Conservation (phyloP, 2,329 filamentous ascomycete species). For the Hysterium pulicare region DNA sequence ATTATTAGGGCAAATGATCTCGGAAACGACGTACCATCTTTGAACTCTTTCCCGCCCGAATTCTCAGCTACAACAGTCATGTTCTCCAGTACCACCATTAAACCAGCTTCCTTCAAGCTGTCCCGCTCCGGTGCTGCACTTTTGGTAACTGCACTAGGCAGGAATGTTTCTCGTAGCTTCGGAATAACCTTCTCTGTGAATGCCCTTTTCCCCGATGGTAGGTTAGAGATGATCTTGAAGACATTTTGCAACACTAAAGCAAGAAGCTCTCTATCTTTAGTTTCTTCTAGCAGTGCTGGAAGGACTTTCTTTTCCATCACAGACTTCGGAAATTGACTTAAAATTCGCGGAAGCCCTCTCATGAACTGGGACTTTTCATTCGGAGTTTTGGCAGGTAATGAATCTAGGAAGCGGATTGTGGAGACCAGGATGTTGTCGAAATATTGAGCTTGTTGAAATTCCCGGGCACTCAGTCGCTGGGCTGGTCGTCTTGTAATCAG, state of each 20-base stretch:
- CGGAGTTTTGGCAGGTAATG: constrained; percentile 84
- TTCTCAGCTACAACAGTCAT: constrained; percentile 73
- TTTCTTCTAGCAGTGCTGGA: constrained; percentile 83
- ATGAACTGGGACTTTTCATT: constrained; percentile 91
- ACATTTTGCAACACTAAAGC: constrained; percentile 85
- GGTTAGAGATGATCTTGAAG: constrained; percentile 79
- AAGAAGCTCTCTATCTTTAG: constrained; percentile 85
- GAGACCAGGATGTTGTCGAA: constrained; percentile 97
- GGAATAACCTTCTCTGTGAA: constrained; percentile 88
- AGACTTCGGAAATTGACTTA: constrained; percentile 87
- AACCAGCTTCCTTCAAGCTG: constrained; percentile 76
- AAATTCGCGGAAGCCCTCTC: constrained; percentile 78
- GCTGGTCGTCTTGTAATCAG: constrained; percentile 85
- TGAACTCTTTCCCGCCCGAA: constrained; percentile 87
- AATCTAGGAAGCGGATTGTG: constrained; percentile 91
- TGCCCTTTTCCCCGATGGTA: constrained; percentile 72
- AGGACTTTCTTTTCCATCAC: constrained; percentile 94
- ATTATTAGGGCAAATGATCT: too few species aligned
- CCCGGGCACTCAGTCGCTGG: constrained; percentile 79
- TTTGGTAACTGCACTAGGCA: constrained; percentile 50
- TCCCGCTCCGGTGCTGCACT: constrained; percentile 66
- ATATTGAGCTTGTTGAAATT: constrained; percentile 93
- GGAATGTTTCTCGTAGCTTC: constrained; percentile 76
- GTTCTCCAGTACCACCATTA: constrained; percentile 89
- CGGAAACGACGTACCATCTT: constrained; percentile 77